Evolutionary conservation across 169 alveolate species (phyloP), one percentile per base, ranked within the genome.

Genomic region (Plasmodium relictum): DNA sequence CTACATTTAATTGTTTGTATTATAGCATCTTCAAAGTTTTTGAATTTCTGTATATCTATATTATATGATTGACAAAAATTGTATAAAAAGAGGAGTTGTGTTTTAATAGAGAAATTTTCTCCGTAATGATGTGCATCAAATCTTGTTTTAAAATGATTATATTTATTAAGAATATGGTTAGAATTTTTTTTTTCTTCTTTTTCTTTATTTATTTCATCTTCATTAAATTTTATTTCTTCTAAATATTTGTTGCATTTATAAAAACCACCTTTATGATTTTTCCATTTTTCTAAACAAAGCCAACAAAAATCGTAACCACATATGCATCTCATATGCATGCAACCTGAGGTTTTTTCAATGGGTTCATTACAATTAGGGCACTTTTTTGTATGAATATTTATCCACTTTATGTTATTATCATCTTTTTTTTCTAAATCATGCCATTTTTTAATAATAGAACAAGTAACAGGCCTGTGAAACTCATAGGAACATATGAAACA

Each of bases 291-390:
- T 2, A 78, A 42, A 41, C 89, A 78, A 6, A 78, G 24, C 89
- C 89, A 78, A 24, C 89, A 78, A 58, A 78, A 78, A 18, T 76
- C 65, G 26, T 58, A 78, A 12, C 89, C 78, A 50, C 89, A 78
- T n/a, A 78, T 42, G 41, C 89, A 78, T 58, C 63, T 78, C 16
- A 78, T 68, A 39, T 78, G 63, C 89, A 78, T 78, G 42, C 89
- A 78, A 12, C 89, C 89, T 6, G 89, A 78, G 22, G 68, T 37
- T 65, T 78, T 78, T 65, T 78, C 89, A 2, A 78, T 78, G 14
- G 89, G 14, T 22, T 48, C 65, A 41, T 68, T 41, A 78, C 89
- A 78, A 69, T 50, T 78, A 41, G 89, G 78, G 16, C 89, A 78
- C 4, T 48, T 66, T 22, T 78, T 78, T 24, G 89, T 78, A 44